Percentiles rank a stretch among this genome's conserved stretches.
These are phyloP conservation scores for Coniosporium apollinis DNA, from an alignment of 495 filamentous ascomycete species.

Conservation along the genomic window DNA sequence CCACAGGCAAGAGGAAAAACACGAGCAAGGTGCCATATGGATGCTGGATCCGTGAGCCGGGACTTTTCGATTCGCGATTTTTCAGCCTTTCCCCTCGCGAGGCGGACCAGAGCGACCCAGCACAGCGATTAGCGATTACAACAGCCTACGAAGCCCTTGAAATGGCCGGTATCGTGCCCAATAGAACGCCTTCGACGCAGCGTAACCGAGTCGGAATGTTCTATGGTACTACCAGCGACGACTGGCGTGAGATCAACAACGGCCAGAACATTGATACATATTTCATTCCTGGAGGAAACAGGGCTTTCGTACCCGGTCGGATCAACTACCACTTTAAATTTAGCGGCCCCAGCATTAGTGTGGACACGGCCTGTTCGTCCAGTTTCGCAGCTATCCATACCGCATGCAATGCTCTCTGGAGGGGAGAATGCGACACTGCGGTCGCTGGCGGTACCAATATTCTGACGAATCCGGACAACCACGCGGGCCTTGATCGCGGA, in stretches of 20 bases:
- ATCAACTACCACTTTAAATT: slow-evolving; percentile 16
- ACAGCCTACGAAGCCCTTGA: slow-evolving; percentile 26
- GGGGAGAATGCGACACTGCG: slow-evolving; percentile 23
- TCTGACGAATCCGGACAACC: slow-evolving; percentile 21
- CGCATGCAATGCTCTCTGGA: slow-evolving; percentile 23
- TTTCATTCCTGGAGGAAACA: slow-evolving; percentile 17
- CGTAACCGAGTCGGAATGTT: slow-evolving; percentile 22
- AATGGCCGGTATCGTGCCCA: slow-evolving; percentile 20
- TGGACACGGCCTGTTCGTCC: slow-evolving; percentile 25
- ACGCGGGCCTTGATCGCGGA: slow-evolving; percentile 19
- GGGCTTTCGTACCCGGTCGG: slow-evolving; percentile 19
- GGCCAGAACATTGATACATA: slow-evolving; percentile 19
- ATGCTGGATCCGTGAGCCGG: slow-evolving; percentile 5
- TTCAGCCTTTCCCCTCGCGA: slow-evolving; percentile 27
- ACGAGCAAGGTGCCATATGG: not conserved
- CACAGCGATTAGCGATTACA: slow-evolving; percentile 22
- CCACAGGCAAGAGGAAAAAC: slow-evolving; percentile 20
- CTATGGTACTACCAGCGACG: slow-evolving; percentile 22
- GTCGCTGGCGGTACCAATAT: slow-evolving; percentile 28
- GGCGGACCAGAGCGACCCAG: slow-evolving; percentile 20
- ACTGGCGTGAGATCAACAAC: slow-evolving; percentile 18
- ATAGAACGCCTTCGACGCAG: slow-evolving; percentile 16
- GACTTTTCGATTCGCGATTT: slow-evolving; percentile 22
- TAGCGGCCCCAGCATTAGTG: slow-evolving; percentile 1
- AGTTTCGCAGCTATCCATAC: slow-evolving; percentile 20